These are phyloP conservation scores for Wickerhamiella brachini DNA, from an alignment of 805 yeast genomes.

Conservation along the genomic window DNA sequence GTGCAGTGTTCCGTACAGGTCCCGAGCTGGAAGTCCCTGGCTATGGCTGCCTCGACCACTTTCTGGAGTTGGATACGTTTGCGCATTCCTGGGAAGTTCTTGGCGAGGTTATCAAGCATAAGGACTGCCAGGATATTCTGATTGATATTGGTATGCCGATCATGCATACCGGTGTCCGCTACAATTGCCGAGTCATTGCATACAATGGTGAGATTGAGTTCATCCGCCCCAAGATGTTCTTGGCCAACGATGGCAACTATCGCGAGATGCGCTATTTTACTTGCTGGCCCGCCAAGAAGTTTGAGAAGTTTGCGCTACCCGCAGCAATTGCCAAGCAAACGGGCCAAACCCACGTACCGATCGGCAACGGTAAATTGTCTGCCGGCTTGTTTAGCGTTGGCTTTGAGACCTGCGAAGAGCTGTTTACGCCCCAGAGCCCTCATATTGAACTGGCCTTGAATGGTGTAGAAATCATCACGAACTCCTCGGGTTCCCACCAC, in stretches of 20 bases:
- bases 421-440: constrained; percentile 93
- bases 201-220: constrained; percentile 64
- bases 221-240: constrained; percentile 83
- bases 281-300: constrained; percentile 79
- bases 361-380: constrained; percentile 84
- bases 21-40: constrained; percentile 94
- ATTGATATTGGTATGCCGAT: constrained; percentile 94
- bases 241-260: constrained; percentile 96
- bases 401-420: constrained; percentile 96
- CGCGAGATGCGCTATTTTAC: constrained; percentile 95
- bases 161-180: constrained; percentile 71
- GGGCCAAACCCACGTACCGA: constrained; percentile 52
- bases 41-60: constrained; percentile 64
- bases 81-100: constrained; percentile 93
- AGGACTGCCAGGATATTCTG: constrained; percentile 61
- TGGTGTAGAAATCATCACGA: constrained; percentile 95
- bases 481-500: constrained; percentile 96
- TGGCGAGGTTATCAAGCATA: constrained; percentile 52
- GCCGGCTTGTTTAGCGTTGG: constrained; percentile 83
- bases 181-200: constrained; percentile 81
- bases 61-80: constrained; percentile 75
- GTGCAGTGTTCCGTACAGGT: constrained; percentile 82
- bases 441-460: constrained; percentile 83
- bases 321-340: constrained; percentile 48
- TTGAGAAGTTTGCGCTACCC: constrained; percentile 65